Evolutionary conservation across 176 grass and related monocot genomes (phyloP).

Genomic region (Oryza glumipatula): DNA sequence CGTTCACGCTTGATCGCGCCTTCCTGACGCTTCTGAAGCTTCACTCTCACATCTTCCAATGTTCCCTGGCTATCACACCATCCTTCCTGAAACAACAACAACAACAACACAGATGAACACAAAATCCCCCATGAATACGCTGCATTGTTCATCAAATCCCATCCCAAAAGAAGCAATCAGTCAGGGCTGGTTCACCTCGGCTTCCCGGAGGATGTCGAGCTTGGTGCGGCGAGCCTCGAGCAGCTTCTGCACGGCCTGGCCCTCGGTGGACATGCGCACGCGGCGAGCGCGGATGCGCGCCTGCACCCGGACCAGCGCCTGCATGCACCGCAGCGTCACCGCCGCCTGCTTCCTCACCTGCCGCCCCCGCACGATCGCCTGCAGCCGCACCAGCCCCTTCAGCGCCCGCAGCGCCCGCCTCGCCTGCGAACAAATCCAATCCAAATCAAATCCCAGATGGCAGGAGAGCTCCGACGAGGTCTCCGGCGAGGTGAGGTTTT

Average conservation of each 20-base stretch:
- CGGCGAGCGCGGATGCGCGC: constrained; percentile 84
- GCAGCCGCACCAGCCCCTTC: constrained; percentile 84
- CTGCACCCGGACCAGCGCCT: constrained; percentile 96
- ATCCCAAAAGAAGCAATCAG: no score
- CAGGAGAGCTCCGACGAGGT: no score
- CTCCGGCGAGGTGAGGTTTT: not conserved
- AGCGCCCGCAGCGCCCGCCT: constrained; percentile 69
- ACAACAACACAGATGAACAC: not conserved
- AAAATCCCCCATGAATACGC: not conserved
- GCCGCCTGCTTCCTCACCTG: constrained; percentile 97
- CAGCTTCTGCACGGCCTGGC: constrained; percentile 87
- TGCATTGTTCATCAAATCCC: not conserved
- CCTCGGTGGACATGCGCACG: constrained; percentile 89
- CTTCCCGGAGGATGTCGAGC: constrained; percentile 81
- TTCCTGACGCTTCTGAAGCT: constrained; percentile 85
- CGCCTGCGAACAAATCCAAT: constrained; percentile 42
- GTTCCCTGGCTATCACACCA: constrained; percentile 92
- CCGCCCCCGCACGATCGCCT: constrained; percentile 93
- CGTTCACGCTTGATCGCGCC: constrained; percentile 86
- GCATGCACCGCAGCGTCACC: constrained; percentile 94
- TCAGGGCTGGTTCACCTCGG: constrained; percentile 46
- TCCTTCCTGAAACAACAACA: constrained; percentile 63
- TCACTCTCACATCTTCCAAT: constrained; percentile 76
- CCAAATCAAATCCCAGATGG: no score
- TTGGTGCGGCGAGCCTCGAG: constrained; percentile 62